These are phyloP conservation scores for Wallacemonas sp. DNA, from an alignment of 208 protist species.

Conservation along the genomic window DNA sequence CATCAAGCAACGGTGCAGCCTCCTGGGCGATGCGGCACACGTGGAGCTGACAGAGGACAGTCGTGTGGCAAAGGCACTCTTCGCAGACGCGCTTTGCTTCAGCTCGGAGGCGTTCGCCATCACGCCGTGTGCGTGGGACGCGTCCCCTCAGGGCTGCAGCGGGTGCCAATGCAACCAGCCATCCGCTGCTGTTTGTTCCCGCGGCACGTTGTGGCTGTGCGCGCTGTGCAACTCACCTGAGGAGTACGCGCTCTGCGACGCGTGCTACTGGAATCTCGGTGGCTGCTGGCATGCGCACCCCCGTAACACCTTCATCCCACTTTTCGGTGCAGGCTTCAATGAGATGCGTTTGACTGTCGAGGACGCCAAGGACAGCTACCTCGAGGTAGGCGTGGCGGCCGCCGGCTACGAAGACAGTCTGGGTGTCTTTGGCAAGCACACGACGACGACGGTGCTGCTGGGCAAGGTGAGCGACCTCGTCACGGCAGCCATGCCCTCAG, in stretches of 20 bases:
- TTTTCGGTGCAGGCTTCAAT: not conserved
- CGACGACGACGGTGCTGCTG: not conserved
- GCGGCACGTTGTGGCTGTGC: not conserved
- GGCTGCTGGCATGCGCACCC: not conserved
- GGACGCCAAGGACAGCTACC: not conserved
- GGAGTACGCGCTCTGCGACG: not conserved
- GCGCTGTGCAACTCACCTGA: not conserved
- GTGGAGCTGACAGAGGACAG: not conserved
- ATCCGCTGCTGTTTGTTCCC: not conserved
- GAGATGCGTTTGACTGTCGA: not conserved
- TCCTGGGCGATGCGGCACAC: not conserved
- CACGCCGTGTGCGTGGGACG: not conserved
- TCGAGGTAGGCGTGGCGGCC: not conserved
- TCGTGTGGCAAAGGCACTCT: not conserved
- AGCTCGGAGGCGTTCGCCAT: conserved; percentile 4
- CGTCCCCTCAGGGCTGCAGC: not conserved
- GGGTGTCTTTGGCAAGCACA: not conserved
- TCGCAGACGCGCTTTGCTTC: not conserved
- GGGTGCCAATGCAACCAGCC: not conserved
- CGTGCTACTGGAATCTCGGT: not conserved
- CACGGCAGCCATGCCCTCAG: not conserved
- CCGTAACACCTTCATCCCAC: not conserved
- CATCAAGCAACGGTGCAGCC: not conserved
- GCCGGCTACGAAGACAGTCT: not conserved
- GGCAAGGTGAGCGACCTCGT: not conserved